Evolutionary conservation across 2,329 filamentous ascomycete species (phyloP), one percentile per base, ranked within the genome.

Genomic region (Botrytis paeoniae): DNA sequence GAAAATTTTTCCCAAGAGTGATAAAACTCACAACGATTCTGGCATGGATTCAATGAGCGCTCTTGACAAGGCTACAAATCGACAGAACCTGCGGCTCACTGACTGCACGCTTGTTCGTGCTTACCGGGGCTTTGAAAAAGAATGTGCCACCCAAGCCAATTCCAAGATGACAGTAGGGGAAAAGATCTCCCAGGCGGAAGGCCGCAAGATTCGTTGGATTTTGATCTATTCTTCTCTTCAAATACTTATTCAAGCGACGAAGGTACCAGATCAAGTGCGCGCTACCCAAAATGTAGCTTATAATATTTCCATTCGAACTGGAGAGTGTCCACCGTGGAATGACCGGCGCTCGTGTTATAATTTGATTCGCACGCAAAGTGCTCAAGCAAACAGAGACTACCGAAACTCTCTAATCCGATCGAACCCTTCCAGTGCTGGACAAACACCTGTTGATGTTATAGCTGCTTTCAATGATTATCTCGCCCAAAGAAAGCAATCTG

Each of bases 171-270:
- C 91, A 73, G 89, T 88, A 73, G 74, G 80, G 48, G 87, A 89
- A 51, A 89, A 88, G 78, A 80, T 91, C 1, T 86, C 87, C 0
- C 82, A 89, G 18, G 84, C 86, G 14, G 93, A 95, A 75, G 92
- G 89, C 1, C 89, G 93, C 59, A 95, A 94, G 81, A 87, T 94
- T 25, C 86, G 93, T 57, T 96, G 93, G 93, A 88, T 95, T 43
- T 80, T 95, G 51, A 86, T 95, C 10, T 95, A 95, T 78, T 87
- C 89, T 29, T 86, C 89, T 5, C 86, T 93, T 73, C 93, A 96
- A 80, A 90, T 89, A n/a, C 85, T 96, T 1, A 86, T 87, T 16
- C 88, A 88, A 70, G 89, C 89, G 54, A 91, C 89, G 0, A 83
- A 86, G 48, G 84, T 87, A 0, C 90, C 93, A 0, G 79, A 83